Percentiles rank a stretch among this genome's conserved stretches.
These are phyloP conservation scores for Acer negundo DNA, from an alignment of 345 rosid genomes.

Conservation along the genomic window DNA sequence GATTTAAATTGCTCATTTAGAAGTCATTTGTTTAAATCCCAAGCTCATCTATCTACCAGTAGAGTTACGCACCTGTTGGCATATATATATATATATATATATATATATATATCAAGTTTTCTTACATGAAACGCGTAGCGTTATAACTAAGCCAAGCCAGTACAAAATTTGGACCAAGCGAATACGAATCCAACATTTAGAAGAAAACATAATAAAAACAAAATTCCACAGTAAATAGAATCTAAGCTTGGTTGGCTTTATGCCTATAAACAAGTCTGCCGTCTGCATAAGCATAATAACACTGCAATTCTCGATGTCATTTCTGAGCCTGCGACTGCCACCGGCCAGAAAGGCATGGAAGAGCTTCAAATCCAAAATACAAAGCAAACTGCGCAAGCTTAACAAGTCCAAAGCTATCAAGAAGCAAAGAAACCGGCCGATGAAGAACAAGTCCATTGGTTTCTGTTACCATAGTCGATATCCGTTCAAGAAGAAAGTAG, in stretches of 20 bases:
- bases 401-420: conserved; percentile 39
- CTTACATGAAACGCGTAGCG: conserved; percentile 26
- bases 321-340: conserved; percentile 48
- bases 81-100: too few species aligned
- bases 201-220: conserved; percentile 13
- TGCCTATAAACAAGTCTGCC: too few species aligned
- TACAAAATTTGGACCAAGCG: conserved; percentile 9
- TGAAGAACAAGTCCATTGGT: not conserved
- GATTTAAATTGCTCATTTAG: too few species aligned
- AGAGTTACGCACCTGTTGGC: too few species aligned
- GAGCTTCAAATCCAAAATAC: conserved; percentile 57
- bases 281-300: not conserved
- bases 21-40: too few species aligned
- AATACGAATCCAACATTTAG: conserved; percentile 24
- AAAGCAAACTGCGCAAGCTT: conserved; percentile 47
- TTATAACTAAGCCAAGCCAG: conserved; percentile 49
- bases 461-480: conserved; percentile 7
- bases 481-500: conserved; percentile 39
- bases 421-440: conserved; percentile 14
- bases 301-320: conserved; percentile 44
- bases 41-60: too few species aligned
- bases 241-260: not conserved
- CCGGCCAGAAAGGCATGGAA: conserved; percentile 78
- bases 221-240: not conserved
- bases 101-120: not conserved